These are phyloP conservation scores for Tremella mesenterica DNA, from an alignment of 768 basidiomycete species.

Conservation along the genomic window DNA sequence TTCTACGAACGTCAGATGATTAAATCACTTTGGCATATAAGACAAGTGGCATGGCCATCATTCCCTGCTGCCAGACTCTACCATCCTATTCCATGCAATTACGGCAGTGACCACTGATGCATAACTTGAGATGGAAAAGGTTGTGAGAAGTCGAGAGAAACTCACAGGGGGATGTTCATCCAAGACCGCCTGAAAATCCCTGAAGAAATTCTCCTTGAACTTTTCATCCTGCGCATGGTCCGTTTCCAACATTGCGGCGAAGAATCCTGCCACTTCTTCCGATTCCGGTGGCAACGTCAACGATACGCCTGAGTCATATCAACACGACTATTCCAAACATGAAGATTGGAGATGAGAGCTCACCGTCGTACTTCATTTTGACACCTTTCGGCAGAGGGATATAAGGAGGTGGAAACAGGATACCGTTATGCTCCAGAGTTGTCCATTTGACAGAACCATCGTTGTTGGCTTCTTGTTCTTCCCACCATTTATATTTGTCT, in stretches of 20 bases:
- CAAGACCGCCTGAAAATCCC: constrained; percentile 72
- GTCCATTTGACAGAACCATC: constrained; percentile 79
- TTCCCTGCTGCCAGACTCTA: not conserved
- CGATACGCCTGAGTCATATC: constrained; percentile 54
- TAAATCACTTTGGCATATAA: not conserved
- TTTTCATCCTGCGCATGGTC: constrained; percentile 79
- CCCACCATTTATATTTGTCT: constrained; percentile 70
- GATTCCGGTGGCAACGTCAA: constrained; percentile 72
- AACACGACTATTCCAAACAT: not conserved
- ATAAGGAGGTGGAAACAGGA: constrained; percentile 92
- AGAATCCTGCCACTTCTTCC: constrained; percentile 96
- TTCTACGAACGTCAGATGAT: constrained; percentile 43
- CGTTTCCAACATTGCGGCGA: constrained; percentile 81
- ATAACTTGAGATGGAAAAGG: too few species aligned
- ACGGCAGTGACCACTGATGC: too few species aligned
- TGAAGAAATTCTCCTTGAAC: constrained; percentile 94
- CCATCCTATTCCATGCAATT: too few species aligned
- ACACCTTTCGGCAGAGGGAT: constrained; percentile 68
- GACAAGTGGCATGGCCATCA: not conserved
- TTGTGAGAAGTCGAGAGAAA: constrained; percentile 18
- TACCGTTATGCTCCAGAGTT: constrained; percentile 88
- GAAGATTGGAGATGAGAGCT: too few species aligned
- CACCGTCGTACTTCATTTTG: constrained; percentile 94
- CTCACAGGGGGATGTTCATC: constrained; percentile 75
- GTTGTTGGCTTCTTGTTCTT: constrained; percentile 59